Percentiles rank a stretch among this genome's conserved stretches.
Evolutionary conservation across 2,329 filamentous ascomycete genomes (phyloP).

Genomic region (Ilyonectria sp.): DNA sequence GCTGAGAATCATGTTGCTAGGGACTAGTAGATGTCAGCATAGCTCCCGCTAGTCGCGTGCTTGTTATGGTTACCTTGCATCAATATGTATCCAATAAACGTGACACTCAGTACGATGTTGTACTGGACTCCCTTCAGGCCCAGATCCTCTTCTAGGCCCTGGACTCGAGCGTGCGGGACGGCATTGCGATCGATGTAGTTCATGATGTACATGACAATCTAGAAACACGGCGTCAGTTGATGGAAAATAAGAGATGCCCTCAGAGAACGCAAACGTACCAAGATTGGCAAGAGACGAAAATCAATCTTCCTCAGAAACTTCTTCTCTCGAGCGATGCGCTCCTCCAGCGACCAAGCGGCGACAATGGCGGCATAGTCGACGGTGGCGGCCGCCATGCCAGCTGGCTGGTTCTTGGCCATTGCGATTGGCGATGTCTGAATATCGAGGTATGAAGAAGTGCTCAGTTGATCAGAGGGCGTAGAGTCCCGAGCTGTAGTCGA

Average conservation of each 20-base stretch:
- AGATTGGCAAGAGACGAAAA: constrained; percentile 30
- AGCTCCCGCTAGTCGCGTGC: background rate
- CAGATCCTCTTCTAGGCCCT: constrained; percentile 61
- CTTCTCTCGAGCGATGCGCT: constrained; percentile 27
- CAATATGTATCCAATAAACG: constrained; percentile 55
- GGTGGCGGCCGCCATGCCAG: constrained; percentile 6
- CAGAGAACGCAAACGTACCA: background rate
- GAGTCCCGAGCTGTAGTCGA: background rate
- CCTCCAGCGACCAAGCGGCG: constrained; percentile 32
- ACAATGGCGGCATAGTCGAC: constrained; percentile 41
- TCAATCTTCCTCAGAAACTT: constrained; percentile 33
- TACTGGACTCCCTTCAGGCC: constrained; percentile 57
- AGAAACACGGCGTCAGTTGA: background rate
- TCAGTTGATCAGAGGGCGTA: background rate
- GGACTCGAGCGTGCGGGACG: constrained; percentile 56
- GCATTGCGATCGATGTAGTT: constrained; percentile 67
- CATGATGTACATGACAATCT: constrained; percentile 65
- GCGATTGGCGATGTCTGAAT: background rate
- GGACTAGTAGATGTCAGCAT: constrained; percentile 51
- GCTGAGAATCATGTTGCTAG: constrained; percentile 62
- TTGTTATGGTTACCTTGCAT: constrained; percentile 47
- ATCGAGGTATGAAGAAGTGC: background rate
- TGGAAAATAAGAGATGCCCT: background rate
- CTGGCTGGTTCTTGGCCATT: constrained; percentile 21
- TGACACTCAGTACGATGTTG: constrained; percentile 52